A percentile compares a stretch with the other conserved stretches of the same genome.
phyloP scores from a whole-genome alignment of 345 rosid species.

The Populus euphratica region DNA sequence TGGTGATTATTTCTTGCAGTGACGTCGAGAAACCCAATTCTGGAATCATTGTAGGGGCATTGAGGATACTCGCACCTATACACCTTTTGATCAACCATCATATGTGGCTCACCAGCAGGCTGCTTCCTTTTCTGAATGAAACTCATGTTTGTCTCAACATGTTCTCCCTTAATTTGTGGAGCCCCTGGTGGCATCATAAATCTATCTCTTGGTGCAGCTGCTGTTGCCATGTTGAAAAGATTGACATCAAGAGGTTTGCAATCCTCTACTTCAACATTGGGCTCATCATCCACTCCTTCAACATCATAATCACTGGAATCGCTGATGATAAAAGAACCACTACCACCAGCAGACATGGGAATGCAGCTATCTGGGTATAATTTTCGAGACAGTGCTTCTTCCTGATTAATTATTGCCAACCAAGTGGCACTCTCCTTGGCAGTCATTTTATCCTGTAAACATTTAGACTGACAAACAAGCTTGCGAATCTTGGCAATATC shows the following conservation, averaged over 20 bases:
- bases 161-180: conserved; percentile 56
- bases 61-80: conserved; percentile 54
- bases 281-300: conserved; percentile 46
- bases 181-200: conserved; percentile 29
- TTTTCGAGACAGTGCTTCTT: conserved; percentile 58
- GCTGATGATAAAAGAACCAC: conserved; percentile 45
- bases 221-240: conserved; percentile 32
- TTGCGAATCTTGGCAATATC: conserved; percentile 67
- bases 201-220: conserved; percentile 23
- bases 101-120: conserved; percentile 24
- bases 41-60: conserved; percentile 53
- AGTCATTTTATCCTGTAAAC: conserved; percentile 89
- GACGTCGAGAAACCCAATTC: conserved; percentile 53
- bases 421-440: conserved; percentile 87
- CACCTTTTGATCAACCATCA: conserved; percentile 32
- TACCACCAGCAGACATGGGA: conserved; percentile 37
- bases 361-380: conserved; percentile 60
- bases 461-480: conserved; percentile 81
- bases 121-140: conserved; percentile 56
- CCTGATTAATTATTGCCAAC: conserved; percentile 68
- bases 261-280: conserved; percentile 36
- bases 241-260: conserved; percentile 40
- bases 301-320: conserved; percentile 73
- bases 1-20: conserved; percentile 71
- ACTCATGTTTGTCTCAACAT: conserved; percentile 27